These are phyloP conservation scores for Urtica urens DNA, from an alignment of 306 rosid genomes.

Conservation along the genomic window DNA sequence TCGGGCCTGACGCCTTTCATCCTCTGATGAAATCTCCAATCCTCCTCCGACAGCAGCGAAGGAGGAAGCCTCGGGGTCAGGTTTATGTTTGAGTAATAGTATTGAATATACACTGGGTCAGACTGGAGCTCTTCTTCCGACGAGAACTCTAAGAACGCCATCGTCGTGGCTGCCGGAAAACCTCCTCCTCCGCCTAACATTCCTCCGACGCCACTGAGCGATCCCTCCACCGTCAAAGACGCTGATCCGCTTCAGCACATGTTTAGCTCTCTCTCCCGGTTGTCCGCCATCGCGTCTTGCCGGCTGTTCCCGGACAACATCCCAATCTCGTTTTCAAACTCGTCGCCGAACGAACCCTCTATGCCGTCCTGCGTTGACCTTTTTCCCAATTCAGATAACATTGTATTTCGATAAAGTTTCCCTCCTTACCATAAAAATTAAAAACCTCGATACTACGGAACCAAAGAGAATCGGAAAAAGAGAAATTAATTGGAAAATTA, in stretches of 20 bases:
- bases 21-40: conserved; percentile 72
- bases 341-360: conserved; percentile 84
- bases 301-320: conserved; percentile 62
- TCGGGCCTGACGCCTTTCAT: conserved; percentile 57
- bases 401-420: conserved; percentile 13
- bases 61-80: conserved; percentile 81
- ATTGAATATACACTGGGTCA: conserved; percentile 70
- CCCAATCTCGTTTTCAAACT: conserved; percentile 78
- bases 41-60: conserved; percentile 79
- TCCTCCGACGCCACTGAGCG: conserved; percentile 69
- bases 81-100: conserved; percentile 73
- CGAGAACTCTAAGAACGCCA: conserved; percentile 38
- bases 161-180: conserved; percentile 8
- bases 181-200: conserved; percentile 21
- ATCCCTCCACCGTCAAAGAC: conserved; percentile 84
- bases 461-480: conserved; percentile 24
- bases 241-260: conserved; percentile 85
- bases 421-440: conserved; percentile 8
- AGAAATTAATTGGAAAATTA: conserved; percentile 13
- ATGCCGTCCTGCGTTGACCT: conserved; percentile 56
- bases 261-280: conserved; percentile 59
- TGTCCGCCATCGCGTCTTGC: conserved; percentile 63
- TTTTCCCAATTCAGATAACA: conserved; percentile 75
- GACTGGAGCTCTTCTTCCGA: conserved; percentile 90
- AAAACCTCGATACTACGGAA: conserved; percentile 3